These are phyloP conservation scores for Suillus clintonianus DNA, from an alignment of 768 basidiomycete genomes.

Conservation along the genomic window DNA sequence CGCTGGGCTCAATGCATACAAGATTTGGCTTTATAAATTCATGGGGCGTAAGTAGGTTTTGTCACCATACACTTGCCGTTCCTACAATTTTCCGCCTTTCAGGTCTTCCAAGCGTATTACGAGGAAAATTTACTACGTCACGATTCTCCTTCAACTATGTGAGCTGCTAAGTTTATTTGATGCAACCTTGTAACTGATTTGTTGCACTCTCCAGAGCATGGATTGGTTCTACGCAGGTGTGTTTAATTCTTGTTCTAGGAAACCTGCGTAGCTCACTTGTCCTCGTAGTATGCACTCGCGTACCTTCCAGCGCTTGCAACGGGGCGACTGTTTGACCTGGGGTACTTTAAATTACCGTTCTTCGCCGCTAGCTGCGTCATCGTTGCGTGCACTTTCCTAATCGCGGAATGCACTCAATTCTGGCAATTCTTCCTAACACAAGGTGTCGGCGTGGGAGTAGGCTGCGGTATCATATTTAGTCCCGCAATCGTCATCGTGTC, in stretches of 20 bases:
- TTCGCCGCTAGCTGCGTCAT: conserved; percentile 49
- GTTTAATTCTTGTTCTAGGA: conserved; percentile 5
- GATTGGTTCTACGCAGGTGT: conserved; percentile 78
- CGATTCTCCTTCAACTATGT: conserved; percentile 65
- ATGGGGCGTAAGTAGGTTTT: conserved; percentile 60
- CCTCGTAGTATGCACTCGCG: conserved; percentile 56
- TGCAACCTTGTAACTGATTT: too few species aligned
- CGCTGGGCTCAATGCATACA: neutral
- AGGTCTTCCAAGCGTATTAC: conserved; percentile 80
- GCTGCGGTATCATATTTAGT: conserved; percentile 62
- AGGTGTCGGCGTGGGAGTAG: conserved; percentile 66
- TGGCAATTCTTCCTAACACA: conserved; percentile 83
- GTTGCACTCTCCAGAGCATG: conserved; percentile 53
- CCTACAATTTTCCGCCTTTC: neutral
- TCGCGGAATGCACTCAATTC: conserved; percentile 68
- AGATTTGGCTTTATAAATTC: conserved; percentile 74
- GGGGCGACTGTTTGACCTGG: conserved; percentile 75
- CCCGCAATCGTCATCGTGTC: conserved; percentile 59
- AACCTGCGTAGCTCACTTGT: neutral
- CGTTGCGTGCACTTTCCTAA: conserved; percentile 59
- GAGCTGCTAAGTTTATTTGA: conserved; percentile 13
- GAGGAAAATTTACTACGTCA: conserved; percentile 50
- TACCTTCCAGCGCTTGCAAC: conserved; percentile 63
- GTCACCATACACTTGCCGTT: neutral
- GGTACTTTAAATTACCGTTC: conserved; percentile 58